phyloP scores from a whole-genome alignment of 1,139 yeast species.

The Geotrichum phurueaensis region DNA sequence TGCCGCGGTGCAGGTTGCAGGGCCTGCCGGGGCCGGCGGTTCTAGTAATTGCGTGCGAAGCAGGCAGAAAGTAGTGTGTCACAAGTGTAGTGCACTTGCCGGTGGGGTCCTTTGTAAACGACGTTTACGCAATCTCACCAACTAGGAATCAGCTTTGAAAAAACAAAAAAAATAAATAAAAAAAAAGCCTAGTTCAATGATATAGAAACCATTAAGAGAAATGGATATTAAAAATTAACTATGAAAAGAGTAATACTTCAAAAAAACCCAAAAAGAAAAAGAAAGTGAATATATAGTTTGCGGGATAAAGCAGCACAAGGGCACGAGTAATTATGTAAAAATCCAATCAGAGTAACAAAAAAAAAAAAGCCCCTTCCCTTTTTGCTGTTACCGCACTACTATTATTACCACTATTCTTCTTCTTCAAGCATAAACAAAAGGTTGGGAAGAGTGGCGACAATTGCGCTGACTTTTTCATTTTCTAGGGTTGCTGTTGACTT shows the following conservation, averaged over 20 bases:
- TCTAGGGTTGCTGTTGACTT: slow-evolving; percentile 20
- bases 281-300: too few species aligned
- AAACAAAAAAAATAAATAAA: neutral
- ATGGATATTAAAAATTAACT: too few species aligned
- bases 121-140: too few species aligned
- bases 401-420: neutral
- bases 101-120: too few species aligned
- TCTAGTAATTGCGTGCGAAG: neutral
- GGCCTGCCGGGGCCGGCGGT: slow-evolving; percentile 48
- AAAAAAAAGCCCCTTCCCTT: neutral
- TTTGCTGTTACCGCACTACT: neutral
- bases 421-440: slow-evolving; percentile 21
- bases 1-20: slow-evolving; percentile 28
- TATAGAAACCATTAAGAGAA: too few species aligned
- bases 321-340: neutral
- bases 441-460: slow-evolving; percentile 27
- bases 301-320: neutral
- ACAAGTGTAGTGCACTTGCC: slow-evolving; percentile 25
- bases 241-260: too few species aligned
- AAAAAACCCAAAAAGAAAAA: too few species aligned
- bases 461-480: slow-evolving; percentile 21
- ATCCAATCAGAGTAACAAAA: too few species aligned
- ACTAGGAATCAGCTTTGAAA: slow-evolving; percentile 45
- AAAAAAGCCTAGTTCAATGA: neutral
- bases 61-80: neutral